phyloP scores from a whole-genome alignment of 129 eudicot genomes.

The Helianthus tuberosus region DNA sequence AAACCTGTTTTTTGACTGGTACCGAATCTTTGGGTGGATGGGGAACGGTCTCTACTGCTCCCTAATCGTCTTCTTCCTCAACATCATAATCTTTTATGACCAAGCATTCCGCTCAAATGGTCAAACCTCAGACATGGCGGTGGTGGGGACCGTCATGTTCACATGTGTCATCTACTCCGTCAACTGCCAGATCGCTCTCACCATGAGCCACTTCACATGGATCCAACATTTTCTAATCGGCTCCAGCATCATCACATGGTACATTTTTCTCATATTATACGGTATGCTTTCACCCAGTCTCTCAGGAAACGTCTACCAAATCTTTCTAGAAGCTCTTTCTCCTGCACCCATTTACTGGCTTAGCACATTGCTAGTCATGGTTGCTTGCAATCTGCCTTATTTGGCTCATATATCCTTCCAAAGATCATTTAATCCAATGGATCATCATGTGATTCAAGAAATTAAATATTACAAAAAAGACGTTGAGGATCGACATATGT shows the following conservation, averaged over 20 bases:
- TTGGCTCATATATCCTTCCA: conserved; percentile 85
- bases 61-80: conserved; percentile 75
- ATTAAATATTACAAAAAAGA: conserved; percentile 83
- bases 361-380: conserved; percentile 65
- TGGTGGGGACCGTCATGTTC: conserved; percentile 90
- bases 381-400: conserved; percentile 82
- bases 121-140: conserved; percentile 92
- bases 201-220: conserved; percentile 99
- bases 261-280: conserved; percentile 60
- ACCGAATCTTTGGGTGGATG: conserved; percentile 92
- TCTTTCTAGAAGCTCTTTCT: conserved; percentile 71
- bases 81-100: conserved; percentile 77
- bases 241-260: conserved; percentile 72
- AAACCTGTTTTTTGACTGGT: conserved; percentile 94
- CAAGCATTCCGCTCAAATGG: conserved; percentile 82
- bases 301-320: conserved; percentile 55
- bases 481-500: conserved; percentile 75
- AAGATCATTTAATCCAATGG: conserved; percentile 84
- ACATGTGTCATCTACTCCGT: conserved; percentile 85
- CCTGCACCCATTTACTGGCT: conserved; percentile 85
- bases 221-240: conserved; percentile 85
- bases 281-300: conserved; percentile 53
- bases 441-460: conserved; percentile 96
- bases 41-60: conserved; percentile 89
- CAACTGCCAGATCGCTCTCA: conserved; percentile 88